phyloP scores from a whole-genome alignment of 2,329 filamentous ascomycete genomes.

The Hypoxylon sp. region DNA sequence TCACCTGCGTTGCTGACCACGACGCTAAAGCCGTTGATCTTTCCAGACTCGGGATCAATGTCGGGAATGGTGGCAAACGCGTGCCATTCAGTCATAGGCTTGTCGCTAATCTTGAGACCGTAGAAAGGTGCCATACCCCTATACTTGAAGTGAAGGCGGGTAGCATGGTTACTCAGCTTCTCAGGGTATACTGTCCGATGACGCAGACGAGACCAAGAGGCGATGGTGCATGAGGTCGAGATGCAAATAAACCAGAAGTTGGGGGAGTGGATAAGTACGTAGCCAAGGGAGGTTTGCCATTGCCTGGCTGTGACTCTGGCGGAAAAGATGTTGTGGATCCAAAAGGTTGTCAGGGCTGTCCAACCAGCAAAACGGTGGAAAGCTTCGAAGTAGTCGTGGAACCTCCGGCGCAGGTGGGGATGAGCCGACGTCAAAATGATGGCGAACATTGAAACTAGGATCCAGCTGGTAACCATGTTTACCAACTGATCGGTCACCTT shows the following conservation, averaged over 20 bases:
- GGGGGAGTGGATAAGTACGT: conserved; percentile 56
- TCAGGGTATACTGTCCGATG: conserved; percentile 75
- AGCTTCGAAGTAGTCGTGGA: conserved; percentile 78
- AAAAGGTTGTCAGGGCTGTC: conserved; percentile 64
- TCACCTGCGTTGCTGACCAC: conserved; percentile 82
- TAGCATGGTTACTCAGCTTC: conserved; percentile 77
- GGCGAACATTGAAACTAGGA: conserved; percentile 66
- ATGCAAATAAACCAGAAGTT: conserved; percentile 76
- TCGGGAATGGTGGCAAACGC: conserved; percentile 80
- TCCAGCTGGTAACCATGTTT: conserved; percentile 56
- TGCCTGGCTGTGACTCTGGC: conserved; percentile 59
- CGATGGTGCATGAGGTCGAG: conserved; percentile 74
- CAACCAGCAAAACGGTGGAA: conserved; percentile 80
- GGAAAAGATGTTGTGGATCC: conserved; percentile 73
- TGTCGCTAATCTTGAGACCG: conserved; percentile 71
- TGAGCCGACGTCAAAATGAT: conserved; percentile 72
- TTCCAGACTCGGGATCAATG: conserved; percentile 54
- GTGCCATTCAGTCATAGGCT: conserved; percentile 79
- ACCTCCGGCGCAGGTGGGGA: conserved; percentile 70
- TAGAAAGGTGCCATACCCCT: conserved; percentile 68
- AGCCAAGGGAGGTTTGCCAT: conserved; percentile 52
- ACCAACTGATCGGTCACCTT: conserved; percentile 40
- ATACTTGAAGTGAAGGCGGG: conserved; percentile 78
- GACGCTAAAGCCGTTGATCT: conserved; percentile 72
- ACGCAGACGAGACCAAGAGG: conserved; percentile 80